A percentile compares a stretch with the other conserved stretches of the same genome.
Evolutionary conservation across 1,284 basidiomycete genomes (phyloP).

Genomic region (Pseudozyma sp.): DNA sequence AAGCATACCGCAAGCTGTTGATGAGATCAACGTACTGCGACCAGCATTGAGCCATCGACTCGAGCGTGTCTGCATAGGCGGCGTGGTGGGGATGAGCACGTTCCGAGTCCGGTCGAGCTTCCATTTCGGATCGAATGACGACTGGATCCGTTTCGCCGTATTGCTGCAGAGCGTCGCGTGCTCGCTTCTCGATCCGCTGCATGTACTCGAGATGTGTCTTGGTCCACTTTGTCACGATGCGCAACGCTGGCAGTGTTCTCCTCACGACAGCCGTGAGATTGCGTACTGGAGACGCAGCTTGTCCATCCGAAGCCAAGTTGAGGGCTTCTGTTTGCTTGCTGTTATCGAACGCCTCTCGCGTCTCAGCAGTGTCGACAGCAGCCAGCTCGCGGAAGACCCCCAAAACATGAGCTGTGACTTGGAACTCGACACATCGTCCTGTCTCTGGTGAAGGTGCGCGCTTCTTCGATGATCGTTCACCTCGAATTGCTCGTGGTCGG

Average conservation of each 20-base stretch:
- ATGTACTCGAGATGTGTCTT: slow-evolving; percentile 82
- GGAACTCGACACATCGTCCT: slow-evolving; percentile 73
- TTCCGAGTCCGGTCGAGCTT: slow-evolving; percentile 31
- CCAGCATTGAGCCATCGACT: slow-evolving; percentile 76
- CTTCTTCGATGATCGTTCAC: slow-evolving; percentile 72
- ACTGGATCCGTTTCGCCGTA: slow-evolving; percentile 23
- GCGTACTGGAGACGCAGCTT: slow-evolving; percentile 72
- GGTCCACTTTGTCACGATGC: slow-evolving; percentile 90
- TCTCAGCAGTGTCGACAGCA: slow-evolving; percentile 75
- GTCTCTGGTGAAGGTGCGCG: slow-evolving; percentile 38
- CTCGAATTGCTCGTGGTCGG: slow-evolving; percentile 70
- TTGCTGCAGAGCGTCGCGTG: slow-evolving; percentile 37
- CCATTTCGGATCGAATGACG: slow-evolving; percentile 34
- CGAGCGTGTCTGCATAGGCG: slow-evolving; percentile 61
- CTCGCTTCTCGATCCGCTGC: slow-evolving; percentile 52
- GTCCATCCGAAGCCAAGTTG: slow-evolving; percentile 2
- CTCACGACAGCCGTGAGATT: slow-evolving; percentile 86
- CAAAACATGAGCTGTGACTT: slow-evolving; percentile 80
- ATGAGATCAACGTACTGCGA: slow-evolving; percentile 77
- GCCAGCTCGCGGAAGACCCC: slow-evolving; percentile 78
- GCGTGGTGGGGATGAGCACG: slow-evolving; percentile 38
- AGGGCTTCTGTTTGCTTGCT: slow-evolving; percentile 70
- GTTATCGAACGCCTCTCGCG: slow-evolving; percentile 72
- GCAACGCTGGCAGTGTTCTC: slow-evolving; percentile 84
- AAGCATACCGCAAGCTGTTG: slow-evolving; percentile 76